Evolutionary conservation across 106 monocot species (phyloP), one percentile per base, ranked within the genome.

Genomic region (Iris macrosiphon): DNA sequence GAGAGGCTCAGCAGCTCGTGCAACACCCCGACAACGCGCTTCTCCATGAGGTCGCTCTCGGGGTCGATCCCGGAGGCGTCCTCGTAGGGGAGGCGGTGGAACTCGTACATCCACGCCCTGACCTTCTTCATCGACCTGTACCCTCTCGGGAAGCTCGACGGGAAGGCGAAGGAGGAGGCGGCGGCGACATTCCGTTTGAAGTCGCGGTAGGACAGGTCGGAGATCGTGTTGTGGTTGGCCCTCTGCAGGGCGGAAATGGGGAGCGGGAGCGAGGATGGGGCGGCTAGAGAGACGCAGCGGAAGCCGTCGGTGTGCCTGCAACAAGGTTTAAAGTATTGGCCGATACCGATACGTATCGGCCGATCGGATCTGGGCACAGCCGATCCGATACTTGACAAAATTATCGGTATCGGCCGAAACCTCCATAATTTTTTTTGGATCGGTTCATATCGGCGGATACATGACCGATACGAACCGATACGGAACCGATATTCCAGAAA

Each of bases 81-180:
- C 15, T 84, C 84, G 49, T 94, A 94, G 7, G 88, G 94, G n/a
- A 94, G 68, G 13, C 70, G 55, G 37, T 94, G 73, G 65, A 94
- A 94, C 19, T 88, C 84, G 20, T 94, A 81, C 94, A 94, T 94
- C 94, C 94, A 94, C 2, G 75, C 72, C 62, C 69, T 78, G 32
- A 94, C 94, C 70, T 82, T 88, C 30, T 84, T 88, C 79, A 66
- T 70, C 22, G 53, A 49, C 17, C 88, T 79, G 56, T 88, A 88
- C 12, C 88, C 82, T 2, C 74, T 60, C 1, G 88, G 82, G 49
- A 88, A 88, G 49, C 75, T 62, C 88, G 82, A 82, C 24, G 79
- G 75, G 45, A 88, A 94, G 7, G 74, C 62, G 16, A 93, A 63
- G 8, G 73, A 39, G 53, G 40, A 31, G 11, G 55, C 44, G n/a